Evolutionary conservation across 1,284 basidiomycete genomes (phyloP), one percentile per base, ranked within the genome.

Genomic region (Apiotrichum siamense): DNA sequence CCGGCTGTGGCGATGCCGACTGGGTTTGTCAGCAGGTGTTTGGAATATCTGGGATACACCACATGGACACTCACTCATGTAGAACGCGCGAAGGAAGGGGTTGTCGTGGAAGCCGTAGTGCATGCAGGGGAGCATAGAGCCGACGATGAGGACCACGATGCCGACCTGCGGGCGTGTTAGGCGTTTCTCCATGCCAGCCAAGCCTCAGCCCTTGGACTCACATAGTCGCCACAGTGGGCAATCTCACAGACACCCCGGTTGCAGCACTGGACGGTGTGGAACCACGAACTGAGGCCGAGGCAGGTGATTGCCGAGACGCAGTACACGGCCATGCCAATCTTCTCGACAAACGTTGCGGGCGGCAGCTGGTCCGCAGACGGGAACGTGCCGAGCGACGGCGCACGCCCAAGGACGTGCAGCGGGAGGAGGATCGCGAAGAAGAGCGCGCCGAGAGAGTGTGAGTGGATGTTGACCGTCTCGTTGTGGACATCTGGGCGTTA

Each of bases 381-480:
- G 48, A 52, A 58, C 25, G 52, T 55, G 32, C 56, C 50, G 17
- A 66, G 54, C 7, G 52, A 41, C 9, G 66, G 67, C 52, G 36
- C 73, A 69, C 26, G 12, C 7, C 70, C 70, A 47, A 83, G 69
- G 61, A 84, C 75, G 51, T 76, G 77, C 10, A 77, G 73, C 38
- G 74, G 73, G 47, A 88, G 76, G 61, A 83, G 79, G 18, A 75
- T 62, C 29, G 75, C 50, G 66, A 91, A 90, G 46, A 87, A 64
- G 12, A 83, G 65, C 17, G 85, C 84, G 26, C 85, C 88, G 77
- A 83, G 80, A 9, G 92, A 77, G 66, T 94, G 91, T 46, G 81
- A 87, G 72, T 92, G 88, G 47, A 94, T 91, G 73, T 96, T 94
- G 55, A 94, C 88, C 52, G 85, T 88, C 74, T 90, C 87, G 62